These are phyloP conservation scores for Plasmodium gonderi DNA, from an alignment of 169 alveolate genomes.

Conservation along the genomic window DNA sequence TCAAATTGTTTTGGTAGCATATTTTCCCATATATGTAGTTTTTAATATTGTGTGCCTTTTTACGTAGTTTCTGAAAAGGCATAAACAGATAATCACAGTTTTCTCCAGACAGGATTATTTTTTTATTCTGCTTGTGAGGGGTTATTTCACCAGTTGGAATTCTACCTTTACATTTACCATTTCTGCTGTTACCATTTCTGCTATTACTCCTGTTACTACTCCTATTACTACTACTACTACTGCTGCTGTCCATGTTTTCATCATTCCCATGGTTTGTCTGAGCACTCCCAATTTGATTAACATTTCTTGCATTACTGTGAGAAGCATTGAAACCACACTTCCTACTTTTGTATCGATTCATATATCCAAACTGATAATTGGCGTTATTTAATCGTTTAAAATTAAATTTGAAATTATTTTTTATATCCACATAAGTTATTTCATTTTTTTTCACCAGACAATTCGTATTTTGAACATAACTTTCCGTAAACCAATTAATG, in stretches of 20 bases:
- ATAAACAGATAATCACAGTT: constrained; percentile 26
- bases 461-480: constrained; percentile 56
- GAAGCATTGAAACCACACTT: background rate
- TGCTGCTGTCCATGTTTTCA: background rate
- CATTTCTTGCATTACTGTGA: background rate
- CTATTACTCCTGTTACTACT: too few relatives aligned
- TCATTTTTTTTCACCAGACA: constrained; percentile 6
- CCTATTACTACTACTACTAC: too few relatives aligned
- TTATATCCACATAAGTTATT: constrained; percentile 61
- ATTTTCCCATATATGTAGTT: constrained; percentile 62
- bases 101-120: constrained; percentile 53
- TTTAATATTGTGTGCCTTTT: constrained; percentile 24
- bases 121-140: background rate
- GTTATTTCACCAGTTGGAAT: too few relatives aligned
- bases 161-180: too few relatives aligned
- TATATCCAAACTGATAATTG: constrained; percentile 25
- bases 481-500: constrained; percentile 50
- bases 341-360: background rate
- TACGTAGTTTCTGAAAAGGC: constrained; percentile 34
- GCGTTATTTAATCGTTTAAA: constrained; percentile 24
- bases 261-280: background rate
- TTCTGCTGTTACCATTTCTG: too few relatives aligned
- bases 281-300: background rate
- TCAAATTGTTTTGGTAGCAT: constrained; percentile 41
- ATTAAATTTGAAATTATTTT: constrained; percentile 30